Base-by-base conservation (phyloP, 768 basidiomycete genomes). In the Cubamyces sp. region DNA sequence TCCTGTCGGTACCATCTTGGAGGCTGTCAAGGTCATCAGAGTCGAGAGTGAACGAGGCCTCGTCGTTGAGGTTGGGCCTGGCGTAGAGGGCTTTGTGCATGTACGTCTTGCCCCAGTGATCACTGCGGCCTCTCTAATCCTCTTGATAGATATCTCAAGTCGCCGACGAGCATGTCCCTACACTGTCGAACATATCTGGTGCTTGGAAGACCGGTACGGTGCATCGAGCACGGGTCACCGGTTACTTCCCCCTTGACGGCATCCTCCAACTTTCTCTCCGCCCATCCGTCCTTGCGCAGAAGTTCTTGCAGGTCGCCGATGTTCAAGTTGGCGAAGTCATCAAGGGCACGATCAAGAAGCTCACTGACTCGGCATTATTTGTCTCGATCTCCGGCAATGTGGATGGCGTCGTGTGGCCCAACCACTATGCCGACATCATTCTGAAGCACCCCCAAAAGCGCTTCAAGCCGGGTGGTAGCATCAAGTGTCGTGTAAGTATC, bases 371-470 rank as follows among this genome's bases (percentile, higher is more conserved):
- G 37, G 90, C 85, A 0, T 76, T 99, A 40, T 96, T 97, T 70
- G 86, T 98, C 43, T 87, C 91, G 28, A 79, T 98, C 57, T 86
- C 90, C 5, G 94, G 92, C 5, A 92, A 84, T 62, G 87, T 98
- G 34, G 94, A 97, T 70, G 97, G 92, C 28, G 89, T 97, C 26
- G 81, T 98, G 21, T 97, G 93, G 91, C 95, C 96, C 0, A 84
- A 87, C 63, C 97, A 98, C 72, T 97, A 92, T 72, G 94, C 97
- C 12, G 97, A 99, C 73, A 95, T 98, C 69, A 73, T 78, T n/a
- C 81, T 98, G 68, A 97, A 95, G 71, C 91, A 98, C 72, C 96
- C 96, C 11, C 87, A 93, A 45, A 92, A 88, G 76, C 84, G 89
- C 62, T 99, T 97, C 79, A 95, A 93, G 70, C 77, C 82, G 21